These are phyloP conservation scores for Aphanomyces invadans DNA, from an alignment of 352 stramenopile genomes.

Conservation along the genomic window DNA sequence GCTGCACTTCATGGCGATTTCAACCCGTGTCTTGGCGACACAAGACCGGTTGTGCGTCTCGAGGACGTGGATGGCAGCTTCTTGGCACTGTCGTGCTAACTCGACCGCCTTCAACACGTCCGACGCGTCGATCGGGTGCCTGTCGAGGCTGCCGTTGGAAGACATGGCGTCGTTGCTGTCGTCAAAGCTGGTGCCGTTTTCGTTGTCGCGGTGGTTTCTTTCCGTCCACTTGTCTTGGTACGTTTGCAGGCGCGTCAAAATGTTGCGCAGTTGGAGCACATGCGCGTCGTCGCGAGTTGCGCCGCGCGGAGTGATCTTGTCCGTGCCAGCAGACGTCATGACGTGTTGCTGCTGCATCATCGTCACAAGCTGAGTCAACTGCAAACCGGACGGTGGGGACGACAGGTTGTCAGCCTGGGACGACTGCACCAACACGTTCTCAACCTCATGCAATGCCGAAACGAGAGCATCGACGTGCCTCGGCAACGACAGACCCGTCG, in stretches of 20 bases:
- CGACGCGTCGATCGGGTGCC: background rate
- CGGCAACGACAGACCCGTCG: background rate
- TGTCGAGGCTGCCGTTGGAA: background rate
- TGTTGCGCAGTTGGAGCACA: slow-evolving; percentile 2
- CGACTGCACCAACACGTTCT: background rate
- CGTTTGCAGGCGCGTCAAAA: background rate
- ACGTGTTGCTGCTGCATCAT: background rate
- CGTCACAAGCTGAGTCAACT: background rate
- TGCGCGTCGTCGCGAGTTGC: background rate
- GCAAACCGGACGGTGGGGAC: background rate
- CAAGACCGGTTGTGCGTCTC: slow-evolving; percentile 21
- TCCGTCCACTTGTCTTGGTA: background rate
- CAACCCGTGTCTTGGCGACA: slow-evolving; percentile 6
- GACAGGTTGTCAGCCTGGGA: background rate
- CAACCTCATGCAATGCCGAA: background rate
- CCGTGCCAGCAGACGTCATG: background rate
- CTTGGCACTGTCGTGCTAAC: slow-evolving; percentile 12
- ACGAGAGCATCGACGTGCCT: background rate
- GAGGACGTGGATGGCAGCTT: slow-evolving; percentile 14
- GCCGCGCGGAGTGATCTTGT: background rate
- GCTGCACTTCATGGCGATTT: slow-evolving; percentile 21
- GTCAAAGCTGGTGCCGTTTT: background rate
- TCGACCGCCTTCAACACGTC: slow-evolving; percentile 7
- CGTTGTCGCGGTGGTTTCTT: background rate
- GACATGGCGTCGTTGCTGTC: background rate